Base-by-base conservation (phyloP, 192 early-diverging fungal genomes). In the Coemansia sp. region DNA sequence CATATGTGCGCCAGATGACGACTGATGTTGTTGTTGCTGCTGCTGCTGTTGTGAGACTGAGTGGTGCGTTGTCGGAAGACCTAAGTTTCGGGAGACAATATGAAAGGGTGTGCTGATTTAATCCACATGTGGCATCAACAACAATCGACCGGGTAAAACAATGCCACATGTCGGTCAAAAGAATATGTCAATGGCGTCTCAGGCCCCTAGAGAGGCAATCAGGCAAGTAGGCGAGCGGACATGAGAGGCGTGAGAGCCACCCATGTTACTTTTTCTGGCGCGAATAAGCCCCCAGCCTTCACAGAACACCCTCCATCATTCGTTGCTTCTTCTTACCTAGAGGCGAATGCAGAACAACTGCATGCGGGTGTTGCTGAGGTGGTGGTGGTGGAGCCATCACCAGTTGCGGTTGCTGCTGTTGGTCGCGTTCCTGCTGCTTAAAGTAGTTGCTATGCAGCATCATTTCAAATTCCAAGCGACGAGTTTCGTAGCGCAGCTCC, bases 381-480 rank as follows among this genome's bases (percentile, higher is more conserved):
- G 41, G 46, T 29, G 42, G 66, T 53, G 72, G 68, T 23, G 68
- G 63, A 3, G 66, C 69, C 64, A 63, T 70, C 38, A 59, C 9
- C 42, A 62, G 64, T 45, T 78, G 76, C 51, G 55, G 59, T 29
- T 73, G 76, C 63, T 69, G 70, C 44, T 78, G 70, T 36, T 78
- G 67, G 50, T 68, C 64, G 46, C 74, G 68, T 31, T 82, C 75
- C 68, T 82, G 80, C 65, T 77, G 74, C 62, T 77, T 76, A 63
- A 82, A 82, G 46, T 71, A 53, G 66, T 82, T 76, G 27, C 51
- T 42, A 21, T 82, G 80, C 27, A 82, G 65, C 72, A 82, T 65
- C 80, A 82, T 82, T 53, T 82, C 80, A 73, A 84, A 84, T 61
- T 84, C 81, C 23, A 84, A 10, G 36, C 81, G 69, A 34, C 73